These are phyloP conservation scores for Coleophoma eucalyptorum DNA, from an alignment of 2,329 filamentous ascomycete species.

Conservation along the genomic window DNA sequence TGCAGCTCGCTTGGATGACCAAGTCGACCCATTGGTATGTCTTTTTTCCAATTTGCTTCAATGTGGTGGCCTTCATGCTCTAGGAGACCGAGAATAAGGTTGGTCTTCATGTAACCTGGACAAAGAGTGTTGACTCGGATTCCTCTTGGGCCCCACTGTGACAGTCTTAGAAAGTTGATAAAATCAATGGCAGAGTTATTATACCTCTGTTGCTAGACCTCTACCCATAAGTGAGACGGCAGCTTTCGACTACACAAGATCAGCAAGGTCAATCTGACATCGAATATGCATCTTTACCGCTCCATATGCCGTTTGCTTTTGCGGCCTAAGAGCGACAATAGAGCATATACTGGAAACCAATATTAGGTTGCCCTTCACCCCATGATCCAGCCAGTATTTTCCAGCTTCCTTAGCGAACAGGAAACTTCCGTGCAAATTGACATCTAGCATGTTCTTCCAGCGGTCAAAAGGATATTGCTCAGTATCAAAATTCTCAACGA, in stretches of 20 bases:
- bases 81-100: constrained; percentile 27
- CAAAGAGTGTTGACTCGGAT: constrained; percentile 66
- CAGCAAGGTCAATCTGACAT: neutral
- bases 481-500: constrained; percentile 28
- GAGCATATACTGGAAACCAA: constrained; percentile 26
- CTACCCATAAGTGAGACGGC: constrained; percentile 56
- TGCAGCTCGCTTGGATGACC: constrained; percentile 33
- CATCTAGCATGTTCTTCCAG: constrained; percentile 31
- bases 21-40: constrained; percentile 31
- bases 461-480: constrained; percentile 29
- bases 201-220: constrained; percentile 48
- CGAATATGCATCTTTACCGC: constrained; percentile 17
- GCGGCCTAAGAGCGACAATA: constrained; percentile 27
- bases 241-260: constrained; percentile 42
- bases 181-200: neutral
- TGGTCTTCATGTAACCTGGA: constrained; percentile 48
- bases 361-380: constrained; percentile 24
- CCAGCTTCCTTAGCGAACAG: constrained; percentile 31
- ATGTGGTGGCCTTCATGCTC: constrained; percentile 32
- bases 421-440: constrained; percentile 33
- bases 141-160: constrained; percentile 55
- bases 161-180: neutral
- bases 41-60: constrained; percentile 30
- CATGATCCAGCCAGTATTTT: constrained; percentile 29
- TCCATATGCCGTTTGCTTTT: constrained; percentile 33